A percentile compares a stretch with the other conserved stretches of the same genome.
phyloP scores from a whole-genome alignment of 257 asterid genomes.

The Solanum pinnatisectum region DNA sequence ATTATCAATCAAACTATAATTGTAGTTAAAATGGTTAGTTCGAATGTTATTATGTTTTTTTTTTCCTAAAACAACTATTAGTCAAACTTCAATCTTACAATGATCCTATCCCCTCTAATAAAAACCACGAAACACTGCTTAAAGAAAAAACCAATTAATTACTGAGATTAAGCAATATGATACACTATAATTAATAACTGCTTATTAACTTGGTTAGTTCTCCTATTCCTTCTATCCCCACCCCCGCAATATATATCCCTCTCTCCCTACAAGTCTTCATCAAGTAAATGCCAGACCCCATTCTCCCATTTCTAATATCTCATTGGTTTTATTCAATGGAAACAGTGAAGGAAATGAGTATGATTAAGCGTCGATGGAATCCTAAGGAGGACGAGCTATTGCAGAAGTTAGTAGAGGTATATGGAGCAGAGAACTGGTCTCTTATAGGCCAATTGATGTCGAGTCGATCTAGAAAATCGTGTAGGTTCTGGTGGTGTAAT shows the following conservation, averaged over 20 bases:
- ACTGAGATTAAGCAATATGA: background rate
- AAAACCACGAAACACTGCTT: too few relatives aligned
- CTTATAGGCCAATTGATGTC: background rate
- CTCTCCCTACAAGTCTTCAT: background rate
- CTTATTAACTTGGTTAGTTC: too few relatives aligned
- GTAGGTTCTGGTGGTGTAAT: conserved; percentile 1
- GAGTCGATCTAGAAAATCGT: background rate
- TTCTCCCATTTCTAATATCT: background rate
- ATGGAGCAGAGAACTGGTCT: background rate
- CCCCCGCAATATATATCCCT: background rate
- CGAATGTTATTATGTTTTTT: background rate
- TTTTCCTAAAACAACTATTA: background rate
- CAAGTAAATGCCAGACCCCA: background rate
- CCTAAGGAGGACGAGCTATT: too few relatives aligned
- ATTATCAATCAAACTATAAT: too few relatives aligned
- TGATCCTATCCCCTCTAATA: too few relatives aligned
- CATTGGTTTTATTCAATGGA: too few relatives aligned
- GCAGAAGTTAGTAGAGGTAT: too few relatives aligned
- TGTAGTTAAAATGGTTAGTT: background rate
- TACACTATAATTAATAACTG: too few relatives aligned
- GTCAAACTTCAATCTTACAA: background rate
- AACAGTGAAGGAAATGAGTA: too few relatives aligned
- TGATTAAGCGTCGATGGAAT: too few relatives aligned
- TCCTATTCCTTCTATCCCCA: too few relatives aligned
- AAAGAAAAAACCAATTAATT: too few relatives aligned